Base-by-base conservation (phyloP, 139 green algal genomes). In the Trebouxia sp. region DNA sequence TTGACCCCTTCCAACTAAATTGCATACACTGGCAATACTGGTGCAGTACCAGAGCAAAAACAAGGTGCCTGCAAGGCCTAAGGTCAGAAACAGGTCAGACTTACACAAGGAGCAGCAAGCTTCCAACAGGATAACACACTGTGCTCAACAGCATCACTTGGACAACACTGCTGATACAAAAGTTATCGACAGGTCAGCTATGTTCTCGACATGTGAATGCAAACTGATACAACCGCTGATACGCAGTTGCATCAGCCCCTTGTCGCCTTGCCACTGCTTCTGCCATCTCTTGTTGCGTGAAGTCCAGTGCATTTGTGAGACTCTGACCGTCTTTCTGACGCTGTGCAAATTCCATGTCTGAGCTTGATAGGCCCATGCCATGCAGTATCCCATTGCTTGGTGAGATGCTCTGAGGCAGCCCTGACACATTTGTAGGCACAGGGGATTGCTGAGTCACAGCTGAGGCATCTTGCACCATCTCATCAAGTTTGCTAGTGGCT, bases 401-500 rank as follows among this genome's bases (percentile, higher is more conserved):
- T 28, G 43, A 35, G 32, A 45, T 72, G 0, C 14, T 72, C 32
- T 43, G 32, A 28, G 62, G 43, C 32, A 72, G 32, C 8, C 62
- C 62, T 5, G 62, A 32, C 20, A 72, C 62, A 72, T 72, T 35
- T 45, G 42, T 12, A 5, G 62, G 32, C 32, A 72, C 15, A 35
- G 32, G 42, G 62, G 62, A 72, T 6, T 72, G 62, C 35, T 72
- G 42, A 5, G n/a, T 43, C 14, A 14, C 9, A 0, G 42, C 62
- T 45, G 62, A 35, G 9, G 62, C 12, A 35, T 35, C 62, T 72
- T 72, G 62, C 62, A 72, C 43, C 62, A 72, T 72, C 32, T 72
- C 62, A 45, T 72, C 62, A 72, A 72, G 62, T 35, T 72, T 72
- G 62, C 35, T 45, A 15, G 62, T 72, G 62, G 62, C 62, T 45